Evolutionary conservation across 129 eudicot genomes (phyloP), one percentile per base, ranked within the genome.

Genomic region (Arctium minus): DNA sequence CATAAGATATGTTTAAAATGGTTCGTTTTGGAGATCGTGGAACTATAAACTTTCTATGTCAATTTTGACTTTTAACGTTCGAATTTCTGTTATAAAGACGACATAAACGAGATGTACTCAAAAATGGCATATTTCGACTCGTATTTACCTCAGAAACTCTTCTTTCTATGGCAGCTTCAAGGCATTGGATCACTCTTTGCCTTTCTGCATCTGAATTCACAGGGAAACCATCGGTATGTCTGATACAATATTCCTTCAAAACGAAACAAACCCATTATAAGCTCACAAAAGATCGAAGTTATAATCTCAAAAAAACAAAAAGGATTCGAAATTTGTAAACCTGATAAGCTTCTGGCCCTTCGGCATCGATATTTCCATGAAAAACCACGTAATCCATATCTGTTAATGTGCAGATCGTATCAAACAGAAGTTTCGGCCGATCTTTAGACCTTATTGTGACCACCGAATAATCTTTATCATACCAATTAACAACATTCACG

Each of bases 321-420:
- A 74, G 32, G 39, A 10, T 2, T 38, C 29, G 68, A 89, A 74
- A 10, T 50, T 42, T 68, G 12, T 53, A 29, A 84, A 96, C 99
- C 96, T 91, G 99, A 74, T 93, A 86, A 72, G 98, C 99, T 81
- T 93, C 91, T 38, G 92, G 88, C 15, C 99, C 97, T 74, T 86
- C 94, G 46, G 96, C 93, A 79, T 92, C 98, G 40, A 96, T 98
- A 88, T 89, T 92, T 29, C 99, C 99, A 89, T 96, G 99, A 75
- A 96, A 96, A 71, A 96, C 98, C 11, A 96, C 96, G 90, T 96
- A 96, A 15, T 93, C 90, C 98, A 96, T 96, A 73, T 96, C 99
- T 0, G 98, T 93, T 85, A 96, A 90, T 4, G 99, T 96, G 73
- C 97, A 96, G 29, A 96, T 92, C 0, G 88, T 92, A 83, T 96